These are phyloP conservation scores for Macrophomina phaseolina DNA, from an alignment of 2,329 filamentous ascomycete genomes.

Conservation along the genomic window DNA sequence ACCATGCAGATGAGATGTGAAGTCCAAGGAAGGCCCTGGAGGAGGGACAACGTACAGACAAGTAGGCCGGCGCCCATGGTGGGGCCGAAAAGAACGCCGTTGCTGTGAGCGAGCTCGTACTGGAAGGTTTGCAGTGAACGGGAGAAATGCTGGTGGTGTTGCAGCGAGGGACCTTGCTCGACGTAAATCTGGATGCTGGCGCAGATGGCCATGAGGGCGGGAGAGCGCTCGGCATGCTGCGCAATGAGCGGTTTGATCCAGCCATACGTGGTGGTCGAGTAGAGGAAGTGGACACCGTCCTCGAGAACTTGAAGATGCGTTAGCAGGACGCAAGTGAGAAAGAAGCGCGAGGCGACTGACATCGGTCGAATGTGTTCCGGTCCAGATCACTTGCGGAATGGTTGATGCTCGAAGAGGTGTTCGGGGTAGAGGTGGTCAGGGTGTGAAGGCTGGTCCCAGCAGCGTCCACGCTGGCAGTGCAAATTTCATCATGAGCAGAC, in stretches of 20 bases:
- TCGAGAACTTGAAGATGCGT: background rate
- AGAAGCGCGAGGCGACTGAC: background rate
- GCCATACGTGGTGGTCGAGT: background rate
- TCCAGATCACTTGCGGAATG: background rate
- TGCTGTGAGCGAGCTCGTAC: background rate
- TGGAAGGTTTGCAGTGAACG: background rate
- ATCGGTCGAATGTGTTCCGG: background rate
- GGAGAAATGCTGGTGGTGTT: background rate
- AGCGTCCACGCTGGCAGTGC: too few relatives aligned
- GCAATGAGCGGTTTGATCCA: background rate
- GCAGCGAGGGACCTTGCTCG: background rate
- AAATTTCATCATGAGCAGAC: too few relatives aligned
- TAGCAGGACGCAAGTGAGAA: too few relatives aligned
- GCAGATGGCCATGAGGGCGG: background rate
- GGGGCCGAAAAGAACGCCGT: background rate
- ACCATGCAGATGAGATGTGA: background rate
- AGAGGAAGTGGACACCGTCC: background rate
- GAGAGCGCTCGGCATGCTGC: background rate
- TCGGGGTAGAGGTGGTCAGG: too few relatives aligned
- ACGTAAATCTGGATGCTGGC: background rate
- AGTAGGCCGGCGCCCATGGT: background rate
- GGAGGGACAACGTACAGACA: background rate
- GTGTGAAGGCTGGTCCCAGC: too few relatives aligned
- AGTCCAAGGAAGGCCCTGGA: background rate
- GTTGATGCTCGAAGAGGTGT: too few relatives aligned